A percentile compares a stretch with the other conserved stretches of the same genome.
Conservation (phyloP, 441 rosid genomes). For the Viola pubescens region DNA sequence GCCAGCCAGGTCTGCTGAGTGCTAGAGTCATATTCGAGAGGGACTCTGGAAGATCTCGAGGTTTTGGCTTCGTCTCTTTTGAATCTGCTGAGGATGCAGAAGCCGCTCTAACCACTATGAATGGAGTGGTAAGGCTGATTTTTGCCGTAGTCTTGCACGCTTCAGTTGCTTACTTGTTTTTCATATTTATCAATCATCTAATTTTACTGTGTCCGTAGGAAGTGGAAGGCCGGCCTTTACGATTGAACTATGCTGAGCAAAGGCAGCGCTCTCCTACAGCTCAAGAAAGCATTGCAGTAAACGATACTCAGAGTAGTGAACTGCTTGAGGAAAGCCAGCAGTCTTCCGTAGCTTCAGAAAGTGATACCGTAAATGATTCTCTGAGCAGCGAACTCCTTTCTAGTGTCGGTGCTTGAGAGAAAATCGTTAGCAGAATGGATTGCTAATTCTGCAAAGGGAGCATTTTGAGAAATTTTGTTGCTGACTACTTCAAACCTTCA, state of each 20-base stretch:
- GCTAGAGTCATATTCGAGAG: slow-evolving; percentile 74
- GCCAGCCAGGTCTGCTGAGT: slow-evolving; percentile 62
- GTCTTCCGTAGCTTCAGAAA: slow-evolving; percentile 21
- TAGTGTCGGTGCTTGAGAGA: slow-evolving; percentile 31
- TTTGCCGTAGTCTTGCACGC: slow-evolving; percentile 1
- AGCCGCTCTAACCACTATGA: slow-evolving; percentile 42
- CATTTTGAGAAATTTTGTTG: not conserved
- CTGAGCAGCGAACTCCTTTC: slow-evolving; percentile 47
- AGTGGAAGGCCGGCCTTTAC: slow-evolving; percentile 81
- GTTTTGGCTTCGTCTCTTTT: slow-evolving; percentile 74
- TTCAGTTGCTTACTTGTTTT: slow-evolving; percentile 7
- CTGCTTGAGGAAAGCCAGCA: slow-evolving; percentile 38
- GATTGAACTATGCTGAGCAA: slow-evolving; percentile 60
- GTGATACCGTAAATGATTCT: slow-evolving; percentile 19
- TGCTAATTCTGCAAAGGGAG: not conserved
- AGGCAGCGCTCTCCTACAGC: slow-evolving; percentile 32
- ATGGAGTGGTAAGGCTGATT: slow-evolving; percentile 54
- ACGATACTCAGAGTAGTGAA: slow-evolving; percentile 34
- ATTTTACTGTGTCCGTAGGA: slow-evolving; percentile 35
- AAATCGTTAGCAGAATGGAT: not conserved
- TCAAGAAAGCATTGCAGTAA: slow-evolving; percentile 19
- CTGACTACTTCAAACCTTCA: not conserved
- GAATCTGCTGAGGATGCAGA: slow-evolving; percentile 50
- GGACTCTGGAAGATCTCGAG: slow-evolving; percentile 68
- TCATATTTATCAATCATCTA: slow-evolving; percentile 7